Conservation (phyloP, 2,329 filamentous ascomycete genomes). For the Clonostachys rhizophaga region DNA sequence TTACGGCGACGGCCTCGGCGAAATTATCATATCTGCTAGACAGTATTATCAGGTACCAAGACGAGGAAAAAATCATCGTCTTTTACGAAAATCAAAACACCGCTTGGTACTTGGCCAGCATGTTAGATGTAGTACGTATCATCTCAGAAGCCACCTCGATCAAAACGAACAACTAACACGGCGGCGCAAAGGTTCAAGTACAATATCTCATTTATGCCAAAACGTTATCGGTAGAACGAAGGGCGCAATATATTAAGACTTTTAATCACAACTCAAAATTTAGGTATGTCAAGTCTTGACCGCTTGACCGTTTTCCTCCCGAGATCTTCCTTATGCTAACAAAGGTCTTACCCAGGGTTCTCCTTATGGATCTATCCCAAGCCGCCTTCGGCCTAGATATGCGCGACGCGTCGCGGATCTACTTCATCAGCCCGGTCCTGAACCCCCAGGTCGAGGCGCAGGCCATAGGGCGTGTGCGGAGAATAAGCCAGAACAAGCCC, state of each 20-base stretch:
- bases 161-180: conserved; percentile 3
- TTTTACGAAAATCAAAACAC: conserved; percentile 90
- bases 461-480: conserved; percentile 83
- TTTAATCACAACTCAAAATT: conserved; percentile 70
- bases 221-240: conserved; percentile 51
- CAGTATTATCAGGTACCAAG: conserved; percentile 61
- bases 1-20: conserved; percentile 78
- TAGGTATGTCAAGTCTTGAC: conserved; percentile 25
- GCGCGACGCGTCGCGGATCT: conserved; percentile 76
- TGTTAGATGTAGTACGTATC: conserved; percentile 62
- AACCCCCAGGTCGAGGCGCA: conserved; percentile 83
- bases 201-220: conserved; percentile 65
- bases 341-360: conserved; percentile 44
- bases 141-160: neutral
- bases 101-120: conserved; percentile 80
- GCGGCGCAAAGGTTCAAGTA: conserved; percentile 40
- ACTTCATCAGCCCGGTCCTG: conserved; percentile 85
- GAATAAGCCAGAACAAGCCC: conserved; percentile 76
- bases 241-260: conserved; percentile 70
- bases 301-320: neutral
- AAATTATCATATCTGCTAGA: conserved; percentile 86
- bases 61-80: conserved; percentile 78
- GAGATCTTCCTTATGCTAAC: conserved; percentile 1
- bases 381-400: conserved; percentile 87
- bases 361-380: conserved; percentile 88